These are phyloP conservation scores for Plasmodium billcollinsi DNA, from an alignment of 169 alveolate genomes.

Conservation along the genomic window DNA sequence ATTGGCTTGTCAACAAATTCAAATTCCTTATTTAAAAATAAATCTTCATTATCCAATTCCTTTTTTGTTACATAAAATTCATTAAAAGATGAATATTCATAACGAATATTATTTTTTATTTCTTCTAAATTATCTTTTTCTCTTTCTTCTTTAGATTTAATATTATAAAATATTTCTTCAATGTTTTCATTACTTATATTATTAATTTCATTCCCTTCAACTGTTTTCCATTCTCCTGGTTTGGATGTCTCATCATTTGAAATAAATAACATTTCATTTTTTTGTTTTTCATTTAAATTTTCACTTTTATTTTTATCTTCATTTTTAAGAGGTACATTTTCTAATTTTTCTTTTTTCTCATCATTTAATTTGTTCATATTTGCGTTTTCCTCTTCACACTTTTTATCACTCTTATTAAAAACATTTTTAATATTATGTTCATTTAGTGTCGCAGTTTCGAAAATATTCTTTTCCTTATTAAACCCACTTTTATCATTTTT, in stretches of 20 bases:
- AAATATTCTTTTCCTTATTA: constrained; percentile 1
- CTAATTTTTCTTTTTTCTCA: neutral
- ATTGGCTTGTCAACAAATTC: constrained; percentile 65
- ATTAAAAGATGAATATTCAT: constrained; percentile 56
- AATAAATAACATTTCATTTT: no score
- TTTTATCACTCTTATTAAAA: no score
- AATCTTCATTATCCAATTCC: constrained; percentile 59
- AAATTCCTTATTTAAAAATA: constrained; percentile 70
- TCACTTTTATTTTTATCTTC: neutral
- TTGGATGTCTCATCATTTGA: constrained; percentile 21
- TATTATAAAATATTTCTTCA: constrained; percentile 64
- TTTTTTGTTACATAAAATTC: constrained; percentile 72
- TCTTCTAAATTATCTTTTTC: constrained; percentile 41
- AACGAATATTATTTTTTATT: constrained; percentile 32
- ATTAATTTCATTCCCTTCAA: constrained; percentile 18
- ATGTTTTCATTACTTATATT: constrained; percentile 48
- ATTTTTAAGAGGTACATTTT: neutral
- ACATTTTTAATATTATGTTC: no score
- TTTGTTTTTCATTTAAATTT: no score
- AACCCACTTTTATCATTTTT: constrained; percentile 3
- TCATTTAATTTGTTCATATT: neutral
- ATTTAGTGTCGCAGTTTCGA: neutral
- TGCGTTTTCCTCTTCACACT: constrained; percentile 2
- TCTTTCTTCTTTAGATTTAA: constrained; percentile 47
- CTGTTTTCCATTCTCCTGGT: constrained; percentile 71